These are phyloP conservation scores for Thuidium tamariscinum DNA, from an alignment of 225 moss, liverwort and hornwort genomes.

Conservation along the genomic window DNA sequence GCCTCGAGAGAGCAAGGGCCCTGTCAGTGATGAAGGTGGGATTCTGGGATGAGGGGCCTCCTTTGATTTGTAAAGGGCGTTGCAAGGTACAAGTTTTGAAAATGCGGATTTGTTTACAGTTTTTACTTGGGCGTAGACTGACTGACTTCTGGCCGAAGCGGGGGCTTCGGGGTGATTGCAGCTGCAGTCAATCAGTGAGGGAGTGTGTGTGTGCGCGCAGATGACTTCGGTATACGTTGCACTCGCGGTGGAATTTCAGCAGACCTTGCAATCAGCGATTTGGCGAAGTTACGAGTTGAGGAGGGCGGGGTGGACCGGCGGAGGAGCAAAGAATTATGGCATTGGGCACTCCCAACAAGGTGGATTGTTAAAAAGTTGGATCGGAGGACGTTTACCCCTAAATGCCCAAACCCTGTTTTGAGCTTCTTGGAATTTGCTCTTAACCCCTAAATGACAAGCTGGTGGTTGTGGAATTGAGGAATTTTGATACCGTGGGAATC, in stretches of 20 bases:
- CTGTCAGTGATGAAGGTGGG: background rate
- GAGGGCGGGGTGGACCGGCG: too few species aligned
- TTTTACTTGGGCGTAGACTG: background rate
- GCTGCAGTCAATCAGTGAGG: background rate
- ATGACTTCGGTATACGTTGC: background rate
- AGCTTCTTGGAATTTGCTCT: too few species aligned
- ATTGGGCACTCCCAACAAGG: too few species aligned
- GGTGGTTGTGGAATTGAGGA: too few species aligned
- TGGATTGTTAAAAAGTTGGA: background rate
- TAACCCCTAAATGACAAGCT: too few species aligned
- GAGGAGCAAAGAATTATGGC: background rate
- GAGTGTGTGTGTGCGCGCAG: background rate
- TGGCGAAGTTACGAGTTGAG: background rate
- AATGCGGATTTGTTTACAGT: background rate
- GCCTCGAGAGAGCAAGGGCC: background rate
- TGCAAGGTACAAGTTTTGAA: background rate
- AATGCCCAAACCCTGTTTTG: too few species aligned
- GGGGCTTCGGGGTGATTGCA: background rate
- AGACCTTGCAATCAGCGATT: background rate
- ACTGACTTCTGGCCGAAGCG: background rate
- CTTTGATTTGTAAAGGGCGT: background rate
- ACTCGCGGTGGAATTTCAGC: background rate
- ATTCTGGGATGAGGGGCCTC: background rate
- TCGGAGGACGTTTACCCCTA: too few species aligned
- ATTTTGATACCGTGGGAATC: too few species aligned